phyloP scores from a whole-genome alignment of 1,284 basidiomycete genomes.

The Exsudoporus floridanus region DNA sequence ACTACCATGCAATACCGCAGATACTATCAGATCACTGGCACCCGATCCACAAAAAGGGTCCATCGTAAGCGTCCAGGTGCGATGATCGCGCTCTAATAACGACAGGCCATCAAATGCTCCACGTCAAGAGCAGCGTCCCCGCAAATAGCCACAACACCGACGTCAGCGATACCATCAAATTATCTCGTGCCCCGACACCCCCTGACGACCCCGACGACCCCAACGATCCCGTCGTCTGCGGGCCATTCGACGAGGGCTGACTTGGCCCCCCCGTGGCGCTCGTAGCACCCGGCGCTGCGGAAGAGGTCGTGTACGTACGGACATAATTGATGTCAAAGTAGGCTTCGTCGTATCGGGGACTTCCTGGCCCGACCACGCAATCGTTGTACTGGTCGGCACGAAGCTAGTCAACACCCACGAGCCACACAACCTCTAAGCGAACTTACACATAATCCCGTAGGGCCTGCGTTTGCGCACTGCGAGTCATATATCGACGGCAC shows the following conservation, averaged over 20 bases:
- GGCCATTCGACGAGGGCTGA: background rate
- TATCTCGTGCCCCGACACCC: background rate
- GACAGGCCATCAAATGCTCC: conserved; percentile 5
- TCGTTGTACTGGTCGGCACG: conserved; percentile 38
- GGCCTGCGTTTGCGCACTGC: conserved; percentile 38
- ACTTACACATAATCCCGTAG: conserved; percentile 44
- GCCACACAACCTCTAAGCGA: background rate
- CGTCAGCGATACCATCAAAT: background rate
- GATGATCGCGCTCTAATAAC: background rate
- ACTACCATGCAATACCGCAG: too few relatives aligned
- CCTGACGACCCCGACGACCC: conserved; percentile 1
- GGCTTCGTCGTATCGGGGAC: conserved; percentile 50
- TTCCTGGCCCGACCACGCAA: conserved; percentile 41
- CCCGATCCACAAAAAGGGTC: background rate
- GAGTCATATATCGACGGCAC: conserved; percentile 37
- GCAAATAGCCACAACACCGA: background rate
- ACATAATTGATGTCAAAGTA: conserved; percentile 37
- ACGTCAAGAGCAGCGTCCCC: conserved; percentile 6
- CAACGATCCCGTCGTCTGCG: background rate
- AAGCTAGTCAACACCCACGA: conserved; percentile 1
- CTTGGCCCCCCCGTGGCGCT: background rate
- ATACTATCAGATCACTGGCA: background rate
- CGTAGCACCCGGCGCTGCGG: conserved; percentile 8
- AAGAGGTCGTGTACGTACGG: conserved; percentile 28
- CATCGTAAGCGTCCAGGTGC: background rate